Conservation (phyloP, 1,284 basidiomycete genomes). For the Laetiporus sulphureus region DNA sequence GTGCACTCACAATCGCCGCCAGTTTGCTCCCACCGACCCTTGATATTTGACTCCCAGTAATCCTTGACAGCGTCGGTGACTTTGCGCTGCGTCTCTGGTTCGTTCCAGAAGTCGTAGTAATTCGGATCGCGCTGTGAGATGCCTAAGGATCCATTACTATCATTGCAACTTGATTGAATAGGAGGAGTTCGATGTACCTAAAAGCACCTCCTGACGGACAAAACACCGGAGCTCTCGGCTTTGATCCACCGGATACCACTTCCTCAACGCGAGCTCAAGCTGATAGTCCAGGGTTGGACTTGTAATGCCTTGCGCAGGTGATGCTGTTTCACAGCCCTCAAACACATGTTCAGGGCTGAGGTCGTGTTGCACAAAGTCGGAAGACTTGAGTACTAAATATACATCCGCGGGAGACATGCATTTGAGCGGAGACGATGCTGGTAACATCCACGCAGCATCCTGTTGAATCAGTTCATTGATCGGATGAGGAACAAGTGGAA, state of each 20-base stretch:
- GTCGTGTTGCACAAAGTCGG: slow-evolving; percentile 86
- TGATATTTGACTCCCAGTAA: slow-evolving; percentile 70
- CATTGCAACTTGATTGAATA: background rate
- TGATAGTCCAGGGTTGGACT: slow-evolving; percentile 34
- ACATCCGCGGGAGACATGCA: slow-evolving; percentile 87
- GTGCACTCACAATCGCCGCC: slow-evolving; percentile 57
- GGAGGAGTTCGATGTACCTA: slow-evolving; percentile 51
- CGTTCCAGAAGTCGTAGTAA: slow-evolving; percentile 83
- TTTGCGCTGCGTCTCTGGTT: slow-evolving; percentile 43
- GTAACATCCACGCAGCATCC: slow-evolving; percentile 92
- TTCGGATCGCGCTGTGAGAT: slow-evolving; percentile 89
- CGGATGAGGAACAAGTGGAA: background rate
- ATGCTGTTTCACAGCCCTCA: slow-evolving; percentile 40
- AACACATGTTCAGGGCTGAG: slow-evolving; percentile 57
- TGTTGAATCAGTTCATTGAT: slow-evolving; percentile 22
- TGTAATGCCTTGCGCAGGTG: background rate
- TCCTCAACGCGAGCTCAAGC: slow-evolving; percentile 86
- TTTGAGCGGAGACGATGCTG: slow-evolving; percentile 79
- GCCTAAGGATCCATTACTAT: slow-evolving; percentile 34
- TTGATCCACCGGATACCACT: slow-evolving; percentile 84
- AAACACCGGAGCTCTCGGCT: slow-evolving; percentile 87
- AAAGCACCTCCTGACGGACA: slow-evolving; percentile 59
- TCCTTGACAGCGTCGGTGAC: slow-evolving; percentile 48
- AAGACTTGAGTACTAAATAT: slow-evolving; percentile 90
- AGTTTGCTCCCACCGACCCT: slow-evolving; percentile 48